A percentile compares a stretch with the other conserved stretches of the same genome.
phyloP scores from a whole-genome alignment of 768 basidiomycete genomes.

The Ramaria rubella region DNA sequence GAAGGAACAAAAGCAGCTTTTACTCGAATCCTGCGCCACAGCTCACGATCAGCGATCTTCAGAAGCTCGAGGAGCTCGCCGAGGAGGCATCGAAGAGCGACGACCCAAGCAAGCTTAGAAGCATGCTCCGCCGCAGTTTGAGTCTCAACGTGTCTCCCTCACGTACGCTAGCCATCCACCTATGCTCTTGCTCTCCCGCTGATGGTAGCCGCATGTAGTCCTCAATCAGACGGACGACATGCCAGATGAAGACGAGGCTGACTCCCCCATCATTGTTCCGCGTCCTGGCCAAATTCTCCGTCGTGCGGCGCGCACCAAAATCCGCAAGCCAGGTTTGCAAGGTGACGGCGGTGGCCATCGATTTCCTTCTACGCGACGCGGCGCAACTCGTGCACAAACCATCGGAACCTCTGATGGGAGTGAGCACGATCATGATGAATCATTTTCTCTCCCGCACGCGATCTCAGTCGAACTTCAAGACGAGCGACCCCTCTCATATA shows the following conservation, averaged over 20 bases:
- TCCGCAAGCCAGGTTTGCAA: constrained; percentile 73
- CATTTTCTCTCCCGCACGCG: constrained; percentile 30
- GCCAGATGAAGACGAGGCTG: constrained; percentile 67
- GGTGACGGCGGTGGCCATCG: constrained; percentile 82
- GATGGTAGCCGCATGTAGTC: constrained; percentile 31
- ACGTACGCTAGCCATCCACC: constrained; percentile 45
- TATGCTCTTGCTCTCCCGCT: constrained; percentile 14
- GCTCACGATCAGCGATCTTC: constrained; percentile 89
- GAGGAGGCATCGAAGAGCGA: constrained; percentile 81
- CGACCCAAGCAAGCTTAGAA: constrained; percentile 75
- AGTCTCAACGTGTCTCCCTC: constrained; percentile 82
- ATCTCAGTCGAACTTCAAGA: constrained; percentile 43
- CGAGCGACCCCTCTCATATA: constrained; percentile 63
- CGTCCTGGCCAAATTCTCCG: constrained; percentile 86
- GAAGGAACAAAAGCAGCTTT: constrained; percentile 61
- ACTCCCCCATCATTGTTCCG: constrained; percentile 86
- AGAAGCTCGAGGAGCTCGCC: constrained; percentile 86
- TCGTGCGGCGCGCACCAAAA: constrained; percentile 90
- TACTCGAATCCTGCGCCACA: constrained; percentile 69
- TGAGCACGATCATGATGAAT: constrained; percentile 54
- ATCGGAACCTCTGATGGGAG: constrained; percentile 28
- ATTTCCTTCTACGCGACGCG: constrained; percentile 49
- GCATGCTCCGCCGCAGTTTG: constrained; percentile 74
- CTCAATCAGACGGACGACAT: constrained; percentile 64
- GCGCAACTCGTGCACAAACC: constrained; percentile 26